These are phyloP conservation scores for Mycena olivaceomarginata DNA, from an alignment of 768 basidiomycete genomes.

Conservation along the genomic window DNA sequence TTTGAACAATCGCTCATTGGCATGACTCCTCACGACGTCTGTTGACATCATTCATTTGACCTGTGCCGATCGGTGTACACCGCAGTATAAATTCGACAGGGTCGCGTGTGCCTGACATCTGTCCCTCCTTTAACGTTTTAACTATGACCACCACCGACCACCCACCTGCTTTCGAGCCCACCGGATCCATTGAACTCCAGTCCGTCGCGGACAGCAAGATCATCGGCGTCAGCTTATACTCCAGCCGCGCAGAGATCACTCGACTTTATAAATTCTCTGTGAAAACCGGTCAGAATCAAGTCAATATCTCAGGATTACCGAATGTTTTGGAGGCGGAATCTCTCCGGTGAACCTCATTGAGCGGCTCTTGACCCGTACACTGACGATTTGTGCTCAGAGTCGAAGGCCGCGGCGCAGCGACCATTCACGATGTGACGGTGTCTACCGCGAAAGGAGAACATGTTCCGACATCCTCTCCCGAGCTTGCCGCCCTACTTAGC, in stretches of 20 bases:
- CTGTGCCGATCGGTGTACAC: no score
- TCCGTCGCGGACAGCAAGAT: conserved; percentile 57
- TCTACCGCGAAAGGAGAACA: conserved; percentile 25
- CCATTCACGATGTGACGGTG: conserved; percentile 47
- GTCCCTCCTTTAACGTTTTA: not conserved
- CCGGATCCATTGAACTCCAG: conserved; percentile 47
- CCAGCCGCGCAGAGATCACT: conserved; percentile 60
- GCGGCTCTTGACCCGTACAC: not conserved
- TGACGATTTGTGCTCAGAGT: conserved; percentile 34
- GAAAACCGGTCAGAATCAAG: conserved; percentile 41
- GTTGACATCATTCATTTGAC: no score
- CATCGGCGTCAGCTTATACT: conserved; percentile 57
- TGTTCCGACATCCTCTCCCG: conserved; percentile 24
- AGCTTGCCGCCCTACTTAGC: conserved; percentile 10
- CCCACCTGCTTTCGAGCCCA: conserved; percentile 42
- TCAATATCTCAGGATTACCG: conserved; percentile 41
- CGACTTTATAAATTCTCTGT: conserved; percentile 55
- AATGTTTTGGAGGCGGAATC: conserved; percentile 42
- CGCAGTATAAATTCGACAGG: conserved; percentile 13
- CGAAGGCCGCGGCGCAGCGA: conserved; percentile 48
- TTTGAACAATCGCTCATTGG: no score
- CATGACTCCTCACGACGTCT: no score
- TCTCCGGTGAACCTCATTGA: conserved; percentile 30
- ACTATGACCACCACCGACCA: conserved; percentile 28
- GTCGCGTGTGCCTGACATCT: not conserved